Evolutionary conservation across 148 eudicot species (phyloP).

Genomic region (Cornus suecica): DNA sequence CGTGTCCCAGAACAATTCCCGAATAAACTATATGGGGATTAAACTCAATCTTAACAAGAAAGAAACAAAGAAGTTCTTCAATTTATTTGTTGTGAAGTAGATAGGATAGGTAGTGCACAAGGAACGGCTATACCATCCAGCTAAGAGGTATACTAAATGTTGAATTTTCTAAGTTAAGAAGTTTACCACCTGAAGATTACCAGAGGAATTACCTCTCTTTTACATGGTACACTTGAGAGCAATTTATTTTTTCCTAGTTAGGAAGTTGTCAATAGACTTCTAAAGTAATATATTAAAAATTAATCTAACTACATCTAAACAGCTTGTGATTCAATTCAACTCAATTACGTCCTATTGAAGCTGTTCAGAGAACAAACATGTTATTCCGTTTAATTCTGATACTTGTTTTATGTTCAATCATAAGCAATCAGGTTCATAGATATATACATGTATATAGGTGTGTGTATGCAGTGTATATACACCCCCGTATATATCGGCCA

Average conservation of each 20-base stretch:
- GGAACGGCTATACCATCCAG: neutral
- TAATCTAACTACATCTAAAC: neutral
- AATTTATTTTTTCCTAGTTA: neutral
- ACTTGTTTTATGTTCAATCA: neutral
- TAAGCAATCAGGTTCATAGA: neutral
- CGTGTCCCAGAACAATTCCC: neutral
- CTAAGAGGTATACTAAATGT: neutral
- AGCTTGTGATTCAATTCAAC: neutral
- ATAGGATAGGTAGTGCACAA: neutral
- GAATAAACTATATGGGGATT: neutral
- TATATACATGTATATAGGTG: too few relatives aligned
- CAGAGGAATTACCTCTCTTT: neutral
- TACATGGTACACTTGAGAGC: neutral
- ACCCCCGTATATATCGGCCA: too few relatives aligned
- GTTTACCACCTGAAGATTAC: neutral
- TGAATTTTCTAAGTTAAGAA: neutral
- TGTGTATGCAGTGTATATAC: neutral
- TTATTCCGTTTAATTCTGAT: neutral
- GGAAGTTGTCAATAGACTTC: neutral
- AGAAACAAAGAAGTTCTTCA: conserved; percentile 6
- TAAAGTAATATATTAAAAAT: neutral
- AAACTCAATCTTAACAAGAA: neutral
- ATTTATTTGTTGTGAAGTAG: neutral
- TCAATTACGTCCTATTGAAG: neutral
- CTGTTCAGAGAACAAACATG: neutral